Conservation (phyloP, 306 rosid genomes). For the Prunus dulcis region DNA sequence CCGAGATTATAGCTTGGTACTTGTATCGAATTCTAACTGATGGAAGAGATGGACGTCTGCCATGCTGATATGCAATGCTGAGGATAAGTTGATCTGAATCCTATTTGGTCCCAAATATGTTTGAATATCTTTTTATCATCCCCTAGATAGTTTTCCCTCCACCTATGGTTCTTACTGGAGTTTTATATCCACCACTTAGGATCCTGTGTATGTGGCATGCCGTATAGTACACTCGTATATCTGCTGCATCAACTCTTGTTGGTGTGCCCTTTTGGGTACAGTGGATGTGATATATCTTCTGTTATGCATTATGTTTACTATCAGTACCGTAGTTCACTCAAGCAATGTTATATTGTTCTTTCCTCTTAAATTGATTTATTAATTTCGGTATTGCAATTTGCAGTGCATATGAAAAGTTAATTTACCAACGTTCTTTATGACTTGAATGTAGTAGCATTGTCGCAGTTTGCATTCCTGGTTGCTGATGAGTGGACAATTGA, state of each 20-base stretch:
- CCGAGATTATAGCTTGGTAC: not conserved
- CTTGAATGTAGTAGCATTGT: constrained; percentile 10
- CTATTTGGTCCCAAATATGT: not conserved
- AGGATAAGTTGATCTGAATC: constrained; percentile 4
- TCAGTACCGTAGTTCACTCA: not conserved
- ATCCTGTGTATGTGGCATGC: not conserved
- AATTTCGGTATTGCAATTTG: not conserved
- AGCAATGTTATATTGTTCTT: not conserved
- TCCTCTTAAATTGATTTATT: not conserved
- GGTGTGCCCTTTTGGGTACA: constrained; percentile 4
- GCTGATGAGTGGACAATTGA: constrained; percentile 22
- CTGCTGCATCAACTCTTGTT: constrained; percentile 5
- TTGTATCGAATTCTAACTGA: not conserved
- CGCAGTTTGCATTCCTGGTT: constrained; percentile 23
- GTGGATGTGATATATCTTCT: not conserved
- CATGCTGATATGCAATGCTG: not conserved
- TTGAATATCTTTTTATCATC: not conserved
- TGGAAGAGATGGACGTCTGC: not conserved
- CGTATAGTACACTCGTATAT: not conserved
- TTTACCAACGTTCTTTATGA: constrained; percentile 7
- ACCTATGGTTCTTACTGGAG: not conserved
- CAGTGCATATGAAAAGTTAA: not conserved
- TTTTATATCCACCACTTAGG: not conserved
- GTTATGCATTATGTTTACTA: not conserved
- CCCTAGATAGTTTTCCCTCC: not conserved